These are phyloP conservation scores for Cyberlindnera euphorbiiphila DNA, from an alignment of 805 yeast species.

Conservation along the genomic window DNA sequence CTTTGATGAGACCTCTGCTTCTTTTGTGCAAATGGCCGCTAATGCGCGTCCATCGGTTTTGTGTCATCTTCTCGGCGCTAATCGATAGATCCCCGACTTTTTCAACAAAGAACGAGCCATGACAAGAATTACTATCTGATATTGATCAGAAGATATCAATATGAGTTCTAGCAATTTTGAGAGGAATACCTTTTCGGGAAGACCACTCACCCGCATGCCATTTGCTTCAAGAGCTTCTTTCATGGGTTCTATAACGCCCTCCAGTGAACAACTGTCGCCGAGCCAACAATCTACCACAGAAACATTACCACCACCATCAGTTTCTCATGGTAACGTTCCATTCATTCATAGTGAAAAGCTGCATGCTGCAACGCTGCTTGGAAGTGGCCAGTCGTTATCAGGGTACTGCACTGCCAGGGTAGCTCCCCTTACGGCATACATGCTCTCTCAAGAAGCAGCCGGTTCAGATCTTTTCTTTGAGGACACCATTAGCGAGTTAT, in stretches of 20 bases:
- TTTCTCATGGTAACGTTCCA: no score
- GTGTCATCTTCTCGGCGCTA: no score
- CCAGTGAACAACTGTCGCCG: not conserved
- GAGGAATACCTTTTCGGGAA: no score
- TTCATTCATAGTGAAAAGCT: not conserved
- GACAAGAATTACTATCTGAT: no score
- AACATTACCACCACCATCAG: not conserved
- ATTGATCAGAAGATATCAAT: no score
- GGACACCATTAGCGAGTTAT: slow-evolving; percentile 8
- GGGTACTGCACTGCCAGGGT: slow-evolving; percentile 5
- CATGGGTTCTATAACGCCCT: slow-evolving; percentile 3
- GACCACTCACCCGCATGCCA: not conserved
- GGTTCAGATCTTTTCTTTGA: slow-evolving; percentile 11
- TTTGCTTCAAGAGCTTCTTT: not conserved
- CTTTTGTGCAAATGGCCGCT: no score
- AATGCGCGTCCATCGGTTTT: no score
- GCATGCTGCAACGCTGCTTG: not conserved
- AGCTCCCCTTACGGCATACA: slow-evolving; percentile 1
- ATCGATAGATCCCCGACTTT: no score
- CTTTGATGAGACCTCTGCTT: no score
- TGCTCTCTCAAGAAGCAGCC: not conserved
- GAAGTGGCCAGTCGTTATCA: not conserved
- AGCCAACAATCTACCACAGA: not conserved
- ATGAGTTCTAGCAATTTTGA: no score
- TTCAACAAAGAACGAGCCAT: no score